Evolutionary conservation across 257 asterid genomes (phyloP).

Genomic region (Nicotiana noctiflora): DNA sequence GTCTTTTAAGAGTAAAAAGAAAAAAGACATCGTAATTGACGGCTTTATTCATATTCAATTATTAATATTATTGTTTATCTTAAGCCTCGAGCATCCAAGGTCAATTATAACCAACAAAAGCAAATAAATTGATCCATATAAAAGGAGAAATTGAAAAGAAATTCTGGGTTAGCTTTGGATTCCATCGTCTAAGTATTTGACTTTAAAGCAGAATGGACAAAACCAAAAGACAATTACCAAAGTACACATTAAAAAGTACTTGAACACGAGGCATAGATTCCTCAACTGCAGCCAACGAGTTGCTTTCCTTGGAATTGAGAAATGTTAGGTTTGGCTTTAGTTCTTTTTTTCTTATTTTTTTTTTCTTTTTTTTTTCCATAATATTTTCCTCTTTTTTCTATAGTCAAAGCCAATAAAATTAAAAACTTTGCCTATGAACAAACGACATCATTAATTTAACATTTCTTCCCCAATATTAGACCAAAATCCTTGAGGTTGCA

Average conservation of each 20-base stretch:
- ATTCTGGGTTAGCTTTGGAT: conserved; percentile 18
- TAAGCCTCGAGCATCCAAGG: conserved; percentile 18
- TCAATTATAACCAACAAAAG: neutral
- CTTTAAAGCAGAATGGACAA: conserved; percentile 1
- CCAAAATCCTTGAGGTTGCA: neutral
- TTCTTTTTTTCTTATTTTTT: neutral
- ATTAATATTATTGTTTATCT: neutral
- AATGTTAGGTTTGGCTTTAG: neutral
- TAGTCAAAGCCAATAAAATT: neutral
- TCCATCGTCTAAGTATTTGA: conserved; percentile 10
- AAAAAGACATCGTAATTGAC: conserved; percentile 8
- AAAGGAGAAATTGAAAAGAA: neutral
- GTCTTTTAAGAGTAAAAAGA: neutral
- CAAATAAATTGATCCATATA: neutral
- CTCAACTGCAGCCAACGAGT: conserved; percentile 14
- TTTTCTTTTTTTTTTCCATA: neutral
- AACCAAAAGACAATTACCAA: neutral
- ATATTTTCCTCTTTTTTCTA: neutral
- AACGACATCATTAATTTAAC: neutral
- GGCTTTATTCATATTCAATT: conserved; percentile 11
- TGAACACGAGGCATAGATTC: conserved; percentile 20
- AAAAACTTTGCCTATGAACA: neutral
- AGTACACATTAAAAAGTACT: neutral
- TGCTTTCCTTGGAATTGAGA: conserved; percentile 8
- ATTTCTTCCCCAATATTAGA: neutral